phyloP scores from a whole-genome alignment of 768 basidiomycete genomes.

The Lactifluus rugatus region DNA sequence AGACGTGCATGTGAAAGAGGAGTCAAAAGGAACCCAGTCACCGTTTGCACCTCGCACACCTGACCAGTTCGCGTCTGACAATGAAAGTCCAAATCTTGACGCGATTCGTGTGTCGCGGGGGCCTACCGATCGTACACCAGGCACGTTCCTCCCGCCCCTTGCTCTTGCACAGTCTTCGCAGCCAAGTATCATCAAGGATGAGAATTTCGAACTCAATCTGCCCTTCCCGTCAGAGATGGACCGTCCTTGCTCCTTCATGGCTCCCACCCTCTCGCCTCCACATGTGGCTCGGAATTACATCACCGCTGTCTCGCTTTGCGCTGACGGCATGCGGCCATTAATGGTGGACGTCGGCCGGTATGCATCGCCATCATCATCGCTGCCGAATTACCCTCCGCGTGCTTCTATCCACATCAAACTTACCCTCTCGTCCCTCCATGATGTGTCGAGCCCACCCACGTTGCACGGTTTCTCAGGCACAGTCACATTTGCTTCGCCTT shows the following conservation, averaged over 20 bases:
- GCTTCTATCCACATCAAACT: constrained; percentile 49
- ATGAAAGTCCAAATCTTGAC: not conserved
- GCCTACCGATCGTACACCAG: not conserved
- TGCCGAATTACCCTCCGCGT: constrained; percentile 28
- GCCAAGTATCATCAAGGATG: constrained; percentile 7
- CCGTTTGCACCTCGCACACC: constrained; percentile 24
- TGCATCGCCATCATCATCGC: constrained; percentile 28
- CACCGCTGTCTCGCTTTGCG: constrained; percentile 42
- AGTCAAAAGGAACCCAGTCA: not conserved
- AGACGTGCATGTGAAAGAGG: constrained; percentile 34
- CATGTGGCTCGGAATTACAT: constrained; percentile 31
- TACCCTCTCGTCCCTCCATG: constrained; percentile 44
- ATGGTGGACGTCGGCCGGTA: constrained; percentile 50
- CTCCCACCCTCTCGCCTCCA: constrained; percentile 17
- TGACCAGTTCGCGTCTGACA: constrained; percentile 15
- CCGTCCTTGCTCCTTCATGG: constrained; percentile 12
- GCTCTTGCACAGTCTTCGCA: constrained; percentile 17
- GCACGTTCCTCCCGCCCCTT: constrained; percentile 5
- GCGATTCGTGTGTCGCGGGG: not conserved
- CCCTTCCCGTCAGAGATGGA: constrained; percentile 10
- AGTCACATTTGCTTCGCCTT: constrained; percentile 44
- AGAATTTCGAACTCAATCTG: constrained; percentile 10
- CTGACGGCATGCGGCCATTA: constrained; percentile 61
- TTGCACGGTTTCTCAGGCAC: constrained; percentile 55
- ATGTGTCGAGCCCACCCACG: constrained; percentile 43